Evolutionary conservation across 371 early-diverging fungal species (phyloP), one percentile per base, ranked within the genome.

Genomic region (Mucor lusitanicus): DNA sequence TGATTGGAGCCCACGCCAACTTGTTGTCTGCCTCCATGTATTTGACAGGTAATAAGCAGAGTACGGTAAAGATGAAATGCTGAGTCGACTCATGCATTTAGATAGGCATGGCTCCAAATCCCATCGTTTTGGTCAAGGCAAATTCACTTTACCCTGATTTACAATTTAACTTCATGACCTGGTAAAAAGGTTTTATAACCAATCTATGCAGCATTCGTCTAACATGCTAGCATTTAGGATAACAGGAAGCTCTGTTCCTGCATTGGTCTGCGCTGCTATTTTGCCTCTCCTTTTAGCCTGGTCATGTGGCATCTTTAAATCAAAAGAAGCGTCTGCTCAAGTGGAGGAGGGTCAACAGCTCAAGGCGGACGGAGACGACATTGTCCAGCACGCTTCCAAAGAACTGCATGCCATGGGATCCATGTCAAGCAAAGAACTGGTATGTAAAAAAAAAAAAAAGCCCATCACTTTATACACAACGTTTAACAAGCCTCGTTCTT

Each of bases 21-120:
- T 69, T 90, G n/a, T 59, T 90, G 27, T 85, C 87, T 3, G 88
- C 91, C 11, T 87, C 89, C 53, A 73, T 89, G 74, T 90, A 81
- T 71, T 68, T 89, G 28, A 90, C 90, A 3, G 89, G 82, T 76
- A 40, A 4, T 35, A 9, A 1, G 30, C 13, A 37, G 13, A 37
- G 25, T 13, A 5, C 2, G 1, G 44, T 50, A n/a, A n/a, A 39
- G 7, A 27, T 7, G 9, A 35, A n/a, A n/a, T n/a, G n/a, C n/a
- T 35, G 35, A 8, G 15, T 6, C 7, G 3, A 58, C 23, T 46
- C 13, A 25, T 57, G 1, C 30, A n/a, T 5, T 0, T 1, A 17
- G 39, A 15, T 39, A 81, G 82, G 90, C 7, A 90, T 90, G 88
- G 91, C 91, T 2, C 81, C 89, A 1, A 90, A 90, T 64, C 90